Evolutionary conservation across 176 grass and related monocot genomes (phyloP), one percentile per base, ranked within the genome.

Genomic region (Aegilops longissima): DNA sequence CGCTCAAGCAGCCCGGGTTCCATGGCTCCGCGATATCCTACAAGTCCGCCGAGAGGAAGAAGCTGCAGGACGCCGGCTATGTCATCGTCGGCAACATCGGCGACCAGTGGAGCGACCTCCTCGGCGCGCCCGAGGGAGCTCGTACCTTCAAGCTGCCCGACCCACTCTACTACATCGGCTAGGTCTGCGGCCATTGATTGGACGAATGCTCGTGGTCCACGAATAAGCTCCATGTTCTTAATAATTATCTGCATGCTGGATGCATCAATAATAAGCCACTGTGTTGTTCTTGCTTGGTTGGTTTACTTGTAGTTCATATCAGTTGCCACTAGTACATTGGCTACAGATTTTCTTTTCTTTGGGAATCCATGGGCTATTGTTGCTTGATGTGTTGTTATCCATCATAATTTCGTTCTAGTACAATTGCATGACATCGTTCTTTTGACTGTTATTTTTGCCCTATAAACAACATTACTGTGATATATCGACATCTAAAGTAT

Each of bases 21-120:
- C 6, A 59, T 3, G 56, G 56, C 56, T 1, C 56, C 20, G 56
- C 56, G 4, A 9, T 59, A 9, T 59, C 56, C 1, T 59, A 59
- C 56, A 59, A 59, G 87, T 84, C 86, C 23, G 83, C 63, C 44
- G 76, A 79, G 80, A 45, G 89, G 4, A 36, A 79, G 61, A 90
- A 89, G 80, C 70, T 94, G 18, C 5, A 27, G 67, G 77, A 76
- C 42, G 66, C 85, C 1, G 87, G 92, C 0, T 89, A 62, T 3
- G 16, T 76, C 16, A 94, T 94, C 42, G 59, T 88, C 5, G 89
- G 83, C 23, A 89, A 80, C 87, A 89, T 89, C 8, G 92, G 89
- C 0, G 92, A 94, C 82, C 92, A 94, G 65, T 94, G 89, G 92
- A 89, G 87, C 52, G 92, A 92, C 45, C 45, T 94, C 76, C 63